These are phyloP conservation scores for Leccinum pallidistipes DNA, from an alignment of 1,284 basidiomycete species.

Conservation along the genomic window DNA sequence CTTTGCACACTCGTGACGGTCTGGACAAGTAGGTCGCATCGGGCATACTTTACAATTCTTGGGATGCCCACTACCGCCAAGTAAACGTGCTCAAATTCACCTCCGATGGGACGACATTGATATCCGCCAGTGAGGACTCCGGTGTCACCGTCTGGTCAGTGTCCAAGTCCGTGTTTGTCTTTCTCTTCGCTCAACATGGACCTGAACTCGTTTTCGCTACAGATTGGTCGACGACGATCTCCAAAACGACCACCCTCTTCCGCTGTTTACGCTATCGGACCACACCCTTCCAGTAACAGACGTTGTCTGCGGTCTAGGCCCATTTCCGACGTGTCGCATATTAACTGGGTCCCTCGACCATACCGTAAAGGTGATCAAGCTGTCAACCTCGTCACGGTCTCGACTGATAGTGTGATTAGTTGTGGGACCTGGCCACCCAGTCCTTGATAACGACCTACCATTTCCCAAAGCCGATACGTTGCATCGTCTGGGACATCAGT, in stretches of 20 bases:
- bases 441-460: slow-evolving; percentile 84
- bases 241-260: slow-evolving; percentile 70
- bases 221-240: slow-evolving; percentile 71
- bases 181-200: slow-evolving; percentile 14
- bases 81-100: slow-evolving; percentile 85
- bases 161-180: slow-evolving; percentile 59
- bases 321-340: slow-evolving; percentile 76
- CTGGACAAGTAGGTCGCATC: slow-evolving; percentile 69
- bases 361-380: slow-evolving; percentile 77
- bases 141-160: slow-evolving; percentile 88
- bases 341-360: slow-evolving; percentile 87
- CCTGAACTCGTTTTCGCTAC: background rate
- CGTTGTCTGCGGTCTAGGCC: slow-evolving; percentile 75
- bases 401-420: slow-evolving; percentile 37
- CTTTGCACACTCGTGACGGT: slow-evolving; percentile 12
- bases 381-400: background rate
- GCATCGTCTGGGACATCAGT: slow-evolving; percentile 75
- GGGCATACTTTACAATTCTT: slow-evolving; percentile 84
- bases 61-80: slow-evolving; percentile 94
- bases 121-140: slow-evolving; percentile 90
- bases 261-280: slow-evolving; percentile 83
- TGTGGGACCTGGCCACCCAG: slow-evolving; percentile 82
- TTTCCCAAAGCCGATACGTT: slow-evolving; percentile 72
- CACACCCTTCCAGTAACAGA: slow-evolving; percentile 91
- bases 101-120: slow-evolving; percentile 73